Percentiles rank a stretch among this genome's conserved stretches.
These are phyloP conservation scores for Evansstolkia leycettana DNA, from an alignment of 495 filamentous ascomycete genomes.

Conservation along the genomic window DNA sequence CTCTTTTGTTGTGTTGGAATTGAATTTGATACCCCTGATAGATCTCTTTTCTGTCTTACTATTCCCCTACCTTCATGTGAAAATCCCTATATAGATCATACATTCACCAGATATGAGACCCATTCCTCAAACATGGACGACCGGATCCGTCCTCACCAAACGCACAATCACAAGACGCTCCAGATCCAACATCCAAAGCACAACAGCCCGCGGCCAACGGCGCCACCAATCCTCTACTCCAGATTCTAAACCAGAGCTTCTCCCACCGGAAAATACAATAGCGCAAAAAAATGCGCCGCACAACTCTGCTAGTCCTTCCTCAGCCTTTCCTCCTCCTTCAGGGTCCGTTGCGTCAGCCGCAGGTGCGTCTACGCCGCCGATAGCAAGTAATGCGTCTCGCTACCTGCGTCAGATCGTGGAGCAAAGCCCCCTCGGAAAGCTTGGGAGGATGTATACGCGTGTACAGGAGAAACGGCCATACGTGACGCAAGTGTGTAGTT, in stretches of 20 bases:
- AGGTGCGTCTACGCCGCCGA: no score
- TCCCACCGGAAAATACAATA: no score
- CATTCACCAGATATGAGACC: no score
- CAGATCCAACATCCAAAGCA: slow-evolving; percentile 9
- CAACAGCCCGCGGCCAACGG: slow-evolving; percentile 13
- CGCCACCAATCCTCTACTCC: slow-evolving; percentile 14
- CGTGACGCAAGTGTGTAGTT: slow-evolving; percentile 61
- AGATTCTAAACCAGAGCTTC: slow-evolving; percentile 2
- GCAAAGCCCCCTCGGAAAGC: slow-evolving; percentile 29
- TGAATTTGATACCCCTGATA: no score
- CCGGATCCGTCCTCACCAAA: slow-evolving; percentile 1
- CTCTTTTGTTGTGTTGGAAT: no score
- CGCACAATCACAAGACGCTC: slow-evolving; percentile 12
- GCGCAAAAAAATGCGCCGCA: neutral
- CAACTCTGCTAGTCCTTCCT: neutral
- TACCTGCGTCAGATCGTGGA: slow-evolving; percentile 48
- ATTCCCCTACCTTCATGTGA: no score
- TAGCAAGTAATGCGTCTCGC: slow-evolving; percentile 10
- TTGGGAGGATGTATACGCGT: slow-evolving; percentile 47
- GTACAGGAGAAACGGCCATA: slow-evolving; percentile 60
- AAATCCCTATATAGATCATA: no score
- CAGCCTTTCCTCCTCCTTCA: neutral
- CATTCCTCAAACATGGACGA: no score
- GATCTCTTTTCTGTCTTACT: no score
- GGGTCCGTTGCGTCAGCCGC: neutral